Base-by-base conservation (phyloP, 1,284 basidiomycete genomes). In the Trichosporon ovoides region DNA sequence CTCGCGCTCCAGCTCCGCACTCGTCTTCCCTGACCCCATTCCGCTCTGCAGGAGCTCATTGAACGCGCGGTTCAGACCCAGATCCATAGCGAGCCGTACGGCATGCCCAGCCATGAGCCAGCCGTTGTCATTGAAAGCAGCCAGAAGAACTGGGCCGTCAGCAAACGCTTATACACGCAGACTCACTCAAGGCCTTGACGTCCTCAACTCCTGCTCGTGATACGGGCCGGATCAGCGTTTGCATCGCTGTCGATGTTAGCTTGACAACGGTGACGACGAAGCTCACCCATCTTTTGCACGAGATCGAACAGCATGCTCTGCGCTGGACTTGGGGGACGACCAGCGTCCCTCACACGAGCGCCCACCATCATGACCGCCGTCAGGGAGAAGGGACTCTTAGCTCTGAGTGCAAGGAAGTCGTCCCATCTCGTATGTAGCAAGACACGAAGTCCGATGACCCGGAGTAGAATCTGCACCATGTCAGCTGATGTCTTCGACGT, bases 351-450 rank as follows among this genome's bases (percentile, higher is more conserved):
- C 40, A 89, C 87, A 54, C 85, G 84, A 12, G 88, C 85, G 10
- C 87, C 90, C 33, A 91, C 87, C 85, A 89, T 87, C 69, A 89
- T 90, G 38, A 92, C 89, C 43, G 85, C 85, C 66, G 90, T 84
- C 20, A 69, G 55, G 16, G 56, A 57, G 56, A 68, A 68, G 0
- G 65, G 59, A 12, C 56, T 56, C 37, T 62, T 38, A 24, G 38
- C 22, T 6, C 57, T 55, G 18, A 63, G 52, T 13, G 52, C 24
- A 5, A 89, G 86, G 71, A 83, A 91, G 0, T 87, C 88, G 71
- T 91, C 89, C 18, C 81, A 40, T 78, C 81, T 12, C 79, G 81
- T 75, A 91, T 88, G 66, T 91, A 91, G 9, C 90, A 83, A 55
- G 89, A 86, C 74, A 91, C 74, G 73, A 91, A 91, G 16, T 88